Evolutionary conservation across 257 asterid species (phyloP).

Genomic region (Forsythia suspensa): DNA sequence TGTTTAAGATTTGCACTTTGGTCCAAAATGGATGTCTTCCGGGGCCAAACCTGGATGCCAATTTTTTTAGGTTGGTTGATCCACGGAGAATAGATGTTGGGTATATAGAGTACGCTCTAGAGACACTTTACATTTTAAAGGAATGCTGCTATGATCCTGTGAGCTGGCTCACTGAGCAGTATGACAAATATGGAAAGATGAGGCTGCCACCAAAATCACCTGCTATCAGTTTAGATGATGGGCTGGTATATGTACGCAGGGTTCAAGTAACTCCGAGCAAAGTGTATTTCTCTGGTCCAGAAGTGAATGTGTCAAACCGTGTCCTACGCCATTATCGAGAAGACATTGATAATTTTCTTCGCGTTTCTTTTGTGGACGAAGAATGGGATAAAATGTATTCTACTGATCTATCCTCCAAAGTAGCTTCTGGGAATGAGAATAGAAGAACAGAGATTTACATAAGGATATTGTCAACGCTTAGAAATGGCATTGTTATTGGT

Average conservation of each 20-base stretch:
- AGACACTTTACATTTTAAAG: conserved; percentile 46
- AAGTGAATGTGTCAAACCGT: conserved; percentile 76
- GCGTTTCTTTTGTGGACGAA: conserved; percentile 90
- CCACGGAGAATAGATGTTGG: no score
- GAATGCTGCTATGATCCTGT: conserved; percentile 38
- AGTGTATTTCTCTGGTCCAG: conserved; percentile 82
- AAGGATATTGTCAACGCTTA: conserved; percentile 59
- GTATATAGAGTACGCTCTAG: conserved; percentile 44
- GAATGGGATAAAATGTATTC: conserved; percentile 77
- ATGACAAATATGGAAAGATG: no score
- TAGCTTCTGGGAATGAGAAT: conserved; percentile 28
- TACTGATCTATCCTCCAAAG: conserved; percentile 54
- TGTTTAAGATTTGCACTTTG: no score
- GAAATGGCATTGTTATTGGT: conserved; percentile 76
- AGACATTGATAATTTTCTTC: conserved; percentile 70
- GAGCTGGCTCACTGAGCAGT: no score
- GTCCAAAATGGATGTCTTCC: no score
- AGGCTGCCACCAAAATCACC: conserved; percentile 43
- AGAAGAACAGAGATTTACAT: conserved; percentile 56
- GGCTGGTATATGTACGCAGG: conserved; percentile 72
- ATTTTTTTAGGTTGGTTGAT: no score
- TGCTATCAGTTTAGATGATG: conserved; percentile 53
- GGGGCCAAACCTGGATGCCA: no score
- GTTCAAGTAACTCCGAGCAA: conserved; percentile 82
- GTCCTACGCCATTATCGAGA: conserved; percentile 59